Percentiles rank a stretch among this genome's conserved stretches.
Conservation (phyloP, 129 eudicot genomes). For the Arctium minus region DNA sequence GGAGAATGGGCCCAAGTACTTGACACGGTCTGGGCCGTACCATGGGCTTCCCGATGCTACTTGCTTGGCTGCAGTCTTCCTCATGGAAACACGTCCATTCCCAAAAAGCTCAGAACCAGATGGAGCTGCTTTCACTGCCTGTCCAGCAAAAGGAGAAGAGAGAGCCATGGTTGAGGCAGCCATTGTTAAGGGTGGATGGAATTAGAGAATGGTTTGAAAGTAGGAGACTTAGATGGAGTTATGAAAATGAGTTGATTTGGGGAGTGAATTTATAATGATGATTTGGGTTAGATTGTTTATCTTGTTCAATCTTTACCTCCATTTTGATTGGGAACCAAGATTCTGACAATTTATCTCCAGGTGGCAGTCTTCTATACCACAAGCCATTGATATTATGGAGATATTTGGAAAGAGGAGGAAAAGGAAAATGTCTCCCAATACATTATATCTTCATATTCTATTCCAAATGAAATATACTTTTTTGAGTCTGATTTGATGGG, state of each 20-base stretch:
- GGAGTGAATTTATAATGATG: neutral
- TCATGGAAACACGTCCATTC: slow-evolving; percentile 18
- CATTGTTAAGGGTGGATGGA: neutral
- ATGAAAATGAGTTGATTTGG: neutral
- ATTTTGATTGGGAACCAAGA: slow-evolving; percentile 6
- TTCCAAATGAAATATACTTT: too few relatives aligned
- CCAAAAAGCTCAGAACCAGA: neutral
- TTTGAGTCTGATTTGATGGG: too few relatives aligned
- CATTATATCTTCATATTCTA: too few relatives aligned
- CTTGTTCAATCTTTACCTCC: slow-evolving; percentile 1
- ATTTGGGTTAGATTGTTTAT: neutral
- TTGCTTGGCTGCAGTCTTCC: slow-evolving; percentile 19
- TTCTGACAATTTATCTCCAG: neutral
- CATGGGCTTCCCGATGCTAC: slow-evolving; percentile 35
- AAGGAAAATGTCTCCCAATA: too few relatives aligned
- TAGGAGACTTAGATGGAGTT: neutral
- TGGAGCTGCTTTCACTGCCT: slow-evolving; percentile 11
- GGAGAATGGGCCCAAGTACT: slow-evolving; percentile 33
- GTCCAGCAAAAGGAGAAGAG: slow-evolving; percentile 17
- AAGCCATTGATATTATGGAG: neutral
- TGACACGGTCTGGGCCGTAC: slow-evolving; percentile 36
- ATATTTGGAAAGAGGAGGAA: neutral
- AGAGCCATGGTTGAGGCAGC: slow-evolving; percentile 21
- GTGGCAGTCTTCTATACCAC: neutral
- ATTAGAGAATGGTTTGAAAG: neutral